These are phyloP conservation scores for Colletotrichum sp. DNA, from an alignment of 2,329 filamentous ascomycete species.

Conservation along the genomic window DNA sequence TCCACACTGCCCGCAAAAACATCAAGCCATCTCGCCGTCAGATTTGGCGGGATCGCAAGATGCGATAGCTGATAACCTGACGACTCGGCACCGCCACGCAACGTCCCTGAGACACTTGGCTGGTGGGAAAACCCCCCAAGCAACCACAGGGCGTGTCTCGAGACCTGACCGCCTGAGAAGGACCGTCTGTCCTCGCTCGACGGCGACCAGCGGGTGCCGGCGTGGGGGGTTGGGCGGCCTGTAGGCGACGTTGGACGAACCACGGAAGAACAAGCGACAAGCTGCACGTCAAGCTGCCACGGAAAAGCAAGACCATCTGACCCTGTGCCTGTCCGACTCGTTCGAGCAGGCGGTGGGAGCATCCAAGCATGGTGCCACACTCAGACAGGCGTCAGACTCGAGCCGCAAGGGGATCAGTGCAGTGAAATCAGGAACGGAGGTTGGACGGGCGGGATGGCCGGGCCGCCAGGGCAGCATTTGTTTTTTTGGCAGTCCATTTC, in stretches of 20 bases:
- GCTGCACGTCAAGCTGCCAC: conserved; percentile 4
- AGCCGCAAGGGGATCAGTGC: conserved; percentile 12
- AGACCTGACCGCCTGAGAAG: background rate
- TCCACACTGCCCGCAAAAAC: background rate
- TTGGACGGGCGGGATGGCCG: conserved; percentile 9
- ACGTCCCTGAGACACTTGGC: background rate
- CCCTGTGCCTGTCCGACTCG: background rate
- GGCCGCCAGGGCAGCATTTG: background rate
- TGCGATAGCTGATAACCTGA: conserved; percentile 12
- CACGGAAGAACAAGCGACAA: background rate
- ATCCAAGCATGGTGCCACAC: conserved; percentile 13
- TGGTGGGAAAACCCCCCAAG: background rate
- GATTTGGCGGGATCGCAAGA: conserved; percentile 10
- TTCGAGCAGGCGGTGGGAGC: conserved; percentile 16
- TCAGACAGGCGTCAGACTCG: conserved; percentile 2
- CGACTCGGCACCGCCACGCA: conserved; percentile 5
- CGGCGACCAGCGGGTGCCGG: conserved; percentile 7
- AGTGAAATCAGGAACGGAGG: conserved; percentile 6
- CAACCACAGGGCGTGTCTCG: background rate
- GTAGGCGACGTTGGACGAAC: background rate
- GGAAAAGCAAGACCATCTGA: background rate
- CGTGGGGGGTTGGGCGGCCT: background rate
- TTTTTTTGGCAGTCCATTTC: background rate
- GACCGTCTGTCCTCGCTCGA: background rate
- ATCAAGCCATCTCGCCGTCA: conserved; percentile 15